Percentiles rank a stretch among this genome's conserved stretches.
These are phyloP conservation scores for Xylariaceae sp. DNA, from an alignment of 2,329 filamentous ascomycete genomes.

Conservation along the genomic window DNA sequence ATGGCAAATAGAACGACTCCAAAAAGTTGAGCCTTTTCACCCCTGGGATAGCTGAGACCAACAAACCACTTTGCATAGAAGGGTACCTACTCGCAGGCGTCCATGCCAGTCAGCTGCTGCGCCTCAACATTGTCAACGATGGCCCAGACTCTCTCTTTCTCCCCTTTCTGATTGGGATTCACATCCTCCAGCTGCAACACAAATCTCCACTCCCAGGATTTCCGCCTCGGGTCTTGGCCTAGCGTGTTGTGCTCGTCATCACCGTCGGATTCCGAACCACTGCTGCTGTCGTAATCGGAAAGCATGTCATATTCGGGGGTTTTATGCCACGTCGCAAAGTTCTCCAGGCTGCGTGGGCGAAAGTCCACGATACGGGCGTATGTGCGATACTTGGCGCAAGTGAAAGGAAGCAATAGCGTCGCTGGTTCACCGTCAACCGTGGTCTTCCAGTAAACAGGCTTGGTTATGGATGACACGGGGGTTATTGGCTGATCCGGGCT, in stretches of 20 bases:
- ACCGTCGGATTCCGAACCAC: slow-evolving; percentile 29
- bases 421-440: slow-evolving; percentile 37
- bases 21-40: too few relatives aligned
- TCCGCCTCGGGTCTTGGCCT: slow-evolving; percentile 25
- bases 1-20: not conserved
- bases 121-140: slow-evolving; percentile 57
- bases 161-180: slow-evolving; percentile 31
- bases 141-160: slow-evolving; percentile 55
- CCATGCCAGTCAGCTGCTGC: slow-evolving; percentile 44
- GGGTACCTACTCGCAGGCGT: slow-evolving; percentile 40
- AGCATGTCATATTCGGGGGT: slow-evolving; percentile 45
- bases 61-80: not conserved
- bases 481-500: slow-evolving; percentile 35
- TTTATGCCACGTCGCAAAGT: slow-evolving; percentile 58
- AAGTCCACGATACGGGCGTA: slow-evolving; percentile 79
- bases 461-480: slow-evolving; percentile 38
- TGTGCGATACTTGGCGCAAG: slow-evolving; percentile 64
- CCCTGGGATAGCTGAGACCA: not conserved
- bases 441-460: slow-evolving; percentile 38
- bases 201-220: slow-evolving; percentile 78
- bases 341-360: slow-evolving; percentile 60
- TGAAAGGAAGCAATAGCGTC: slow-evolving; percentile 58
- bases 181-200: slow-evolving; percentile 72
- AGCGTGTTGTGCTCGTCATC: slow-evolving; percentile 27
- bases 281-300: slow-evolving; percentile 39